Percentiles rank a stretch among this genome's conserved stretches.
phyloP scores from a whole-genome alignment of 345 rosid genomes.

The Salix exigua region DNA sequence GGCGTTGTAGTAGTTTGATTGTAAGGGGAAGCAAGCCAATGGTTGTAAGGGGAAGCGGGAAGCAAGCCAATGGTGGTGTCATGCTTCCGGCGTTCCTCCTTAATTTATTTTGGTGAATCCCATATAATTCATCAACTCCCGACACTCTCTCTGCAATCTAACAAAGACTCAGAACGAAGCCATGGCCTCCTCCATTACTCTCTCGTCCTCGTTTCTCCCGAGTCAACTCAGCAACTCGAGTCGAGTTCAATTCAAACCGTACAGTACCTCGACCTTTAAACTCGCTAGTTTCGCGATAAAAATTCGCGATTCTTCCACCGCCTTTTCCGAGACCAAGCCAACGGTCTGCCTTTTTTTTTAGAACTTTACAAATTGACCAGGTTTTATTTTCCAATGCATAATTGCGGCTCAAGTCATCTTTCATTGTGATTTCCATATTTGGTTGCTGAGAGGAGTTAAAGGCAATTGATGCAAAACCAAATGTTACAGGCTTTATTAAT shows the following conservation, averaged over 20 bases:
- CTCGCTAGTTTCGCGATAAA: slow-evolving; percentile 10
- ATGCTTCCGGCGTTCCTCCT: neutral
- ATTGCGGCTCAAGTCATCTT: neutral
- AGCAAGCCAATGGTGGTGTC: too few relatives aligned
- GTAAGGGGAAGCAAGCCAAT: too few relatives aligned
- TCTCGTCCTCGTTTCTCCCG: slow-evolving; percentile 20
- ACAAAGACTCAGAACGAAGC: neutral
- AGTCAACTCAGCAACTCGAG: slow-evolving; percentile 17
- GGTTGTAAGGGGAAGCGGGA: too few relatives aligned
- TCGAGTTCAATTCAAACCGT: slow-evolving; percentile 3
- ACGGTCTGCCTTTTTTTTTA: slow-evolving; percentile 23
- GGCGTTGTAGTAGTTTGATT: too few relatives aligned
- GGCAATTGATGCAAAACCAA: neutral
- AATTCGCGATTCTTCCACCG: slow-evolving; percentile 45
- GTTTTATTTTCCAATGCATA: neutral
- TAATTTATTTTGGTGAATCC: neutral
- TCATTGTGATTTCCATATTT: neutral
- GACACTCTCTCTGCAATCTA: too few relatives aligned
- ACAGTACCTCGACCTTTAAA: neutral
- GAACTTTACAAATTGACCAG: neutral
- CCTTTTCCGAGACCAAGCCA: slow-evolving; percentile 37
- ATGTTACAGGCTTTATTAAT: neutral
- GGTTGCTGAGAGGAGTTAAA: neutral
- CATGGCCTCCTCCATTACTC: slow-evolving; percentile 20
- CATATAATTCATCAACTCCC: neutral